Evolutionary conservation across 2,329 filamentous ascomycete species (phyloP), one percentile per base, ranked within the genome.

Genomic region (Aspergillus puulaauensis): DNA sequence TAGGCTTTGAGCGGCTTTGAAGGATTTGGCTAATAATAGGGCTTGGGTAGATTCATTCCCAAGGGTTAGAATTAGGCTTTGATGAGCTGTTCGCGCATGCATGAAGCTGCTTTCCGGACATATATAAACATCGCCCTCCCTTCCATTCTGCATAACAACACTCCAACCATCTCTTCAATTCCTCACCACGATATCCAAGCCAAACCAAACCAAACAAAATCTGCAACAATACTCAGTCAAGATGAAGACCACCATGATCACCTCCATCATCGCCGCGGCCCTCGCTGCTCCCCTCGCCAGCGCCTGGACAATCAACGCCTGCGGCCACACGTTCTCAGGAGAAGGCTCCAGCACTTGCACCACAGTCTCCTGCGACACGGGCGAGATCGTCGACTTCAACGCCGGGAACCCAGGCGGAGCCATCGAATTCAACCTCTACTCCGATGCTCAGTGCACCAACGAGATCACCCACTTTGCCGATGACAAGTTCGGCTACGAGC

Each of bases 261-360:
- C 51, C 51, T 37, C 41, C 6, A 5, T 44, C 37, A 11, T 46
- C 40, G 40, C 51, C 6, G 17, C 27, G 4, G 31, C 35, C 50
- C 40, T 52, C 21, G 41, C 51, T 12, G 40, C 33, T 45, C 40
- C 33, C 17, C 27, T 46, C 11, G 14, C 41, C 19, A 46, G 19
- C 41, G 51, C 51, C 41, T 54, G 51, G 51, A 37, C 51, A 14
- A 23, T 54, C 24, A 35, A 37, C n/a, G 51, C 41, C 51, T 54
- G 51, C 27, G 51, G 51, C 41, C n/a, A 19, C 11, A 24, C 12
- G 6, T 46, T 23, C 19, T 19, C 51, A 7, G 41, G 51, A 7
- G 37, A 40, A 9, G n/a, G 33, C 19, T 8, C n/a, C 3, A 21
- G 14, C 41, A 1, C 31, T 14, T 54, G 51, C 24, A 54, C 51